Percentiles rank a stretch among this genome's conserved stretches.
Conservation (phyloP, 768 basidiomycete genomes). For the Symmetrospora coprosmae region DNA sequence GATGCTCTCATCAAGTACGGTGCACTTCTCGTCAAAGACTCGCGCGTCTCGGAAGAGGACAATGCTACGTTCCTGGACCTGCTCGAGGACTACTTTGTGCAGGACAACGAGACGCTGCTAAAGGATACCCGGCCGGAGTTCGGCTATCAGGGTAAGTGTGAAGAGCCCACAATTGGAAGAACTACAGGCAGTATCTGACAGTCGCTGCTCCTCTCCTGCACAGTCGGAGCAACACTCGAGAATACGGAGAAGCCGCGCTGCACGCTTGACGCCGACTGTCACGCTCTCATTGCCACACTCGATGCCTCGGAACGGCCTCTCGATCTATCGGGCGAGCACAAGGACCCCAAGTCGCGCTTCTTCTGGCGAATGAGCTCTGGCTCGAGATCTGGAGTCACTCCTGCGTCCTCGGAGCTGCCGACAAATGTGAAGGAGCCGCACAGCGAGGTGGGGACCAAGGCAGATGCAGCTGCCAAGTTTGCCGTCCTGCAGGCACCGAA, state of each 20-base stretch:
- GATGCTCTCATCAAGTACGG: conserved; percentile 69
- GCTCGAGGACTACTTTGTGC: conserved; percentile 83
- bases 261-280: conserved; percentile 55
- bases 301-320: conserved; percentile 68
- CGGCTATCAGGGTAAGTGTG: conserved; percentile 53
- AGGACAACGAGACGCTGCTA: conserved; percentile 49
- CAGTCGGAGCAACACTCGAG: conserved; percentile 81
- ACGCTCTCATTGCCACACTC: conserved; percentile 59
- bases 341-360: conserved; percentile 90
- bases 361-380: conserved; percentile 79
- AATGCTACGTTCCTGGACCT: conserved; percentile 73
- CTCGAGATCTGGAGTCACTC: too few relatives aligned
- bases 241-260: conserved; percentile 68
- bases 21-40: conserved; percentile 71
- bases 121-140: conserved; percentile 71
- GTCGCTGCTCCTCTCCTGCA: background rate
- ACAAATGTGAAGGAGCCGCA: background rate
- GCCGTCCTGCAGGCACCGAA: conserved; percentile 66
- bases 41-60: conserved; percentile 65
- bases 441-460: background rate
- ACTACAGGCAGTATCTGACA: background rate
- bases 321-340: conserved; percentile 47
- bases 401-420: conserved; percentile 39
- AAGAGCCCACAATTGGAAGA: background rate
- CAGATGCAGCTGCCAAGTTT: conserved; percentile 68